These are phyloP conservation scores for Phytopythium ostracodes DNA, from an alignment of 352 stramenopile genomes.

Conservation along the genomic window DNA sequence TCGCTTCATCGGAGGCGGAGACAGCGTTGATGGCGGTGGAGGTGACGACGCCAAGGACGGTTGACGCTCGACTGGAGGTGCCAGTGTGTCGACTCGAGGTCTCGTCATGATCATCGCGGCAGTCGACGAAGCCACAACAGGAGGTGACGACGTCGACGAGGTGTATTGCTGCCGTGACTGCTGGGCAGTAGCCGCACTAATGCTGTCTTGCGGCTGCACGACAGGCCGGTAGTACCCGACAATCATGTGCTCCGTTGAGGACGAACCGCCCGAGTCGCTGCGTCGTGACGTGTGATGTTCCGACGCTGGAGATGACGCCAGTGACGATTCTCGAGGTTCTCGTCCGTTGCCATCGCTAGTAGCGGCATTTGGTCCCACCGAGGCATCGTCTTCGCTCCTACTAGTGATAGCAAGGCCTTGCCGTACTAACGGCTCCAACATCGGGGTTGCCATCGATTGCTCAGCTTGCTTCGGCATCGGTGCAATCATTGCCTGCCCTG, in stretches of 20 bases:
- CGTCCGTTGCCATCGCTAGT: neutral
- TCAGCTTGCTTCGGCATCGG: neutral
- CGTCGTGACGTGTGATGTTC: neutral
- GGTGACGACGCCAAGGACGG: neutral
- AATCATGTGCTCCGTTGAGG: conserved; percentile 29
- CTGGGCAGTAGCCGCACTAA: neutral
- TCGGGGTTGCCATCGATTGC: neutral
- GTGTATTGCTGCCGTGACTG: neutral
- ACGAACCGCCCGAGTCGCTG: neutral
- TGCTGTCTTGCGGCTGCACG: neutral
- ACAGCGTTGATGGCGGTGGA: neutral
- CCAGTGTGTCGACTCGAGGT: neutral
- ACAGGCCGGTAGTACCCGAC: conserved; percentile 32
- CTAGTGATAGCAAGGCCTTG: neutral
- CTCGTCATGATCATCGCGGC: neutral
- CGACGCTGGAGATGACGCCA: neutral
- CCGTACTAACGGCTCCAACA: neutral
- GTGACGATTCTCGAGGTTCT: neutral
- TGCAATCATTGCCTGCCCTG: too few species aligned
- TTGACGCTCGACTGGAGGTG: neutral
- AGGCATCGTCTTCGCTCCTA: neutral
- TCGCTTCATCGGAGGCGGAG: neutral
- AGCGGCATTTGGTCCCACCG: neutral
- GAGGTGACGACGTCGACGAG: neutral
- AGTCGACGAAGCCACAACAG: neutral